Evolutionary conservation across 139 green algal genomes (phyloP).

Genomic region (Tetraselmis chui): DNA sequence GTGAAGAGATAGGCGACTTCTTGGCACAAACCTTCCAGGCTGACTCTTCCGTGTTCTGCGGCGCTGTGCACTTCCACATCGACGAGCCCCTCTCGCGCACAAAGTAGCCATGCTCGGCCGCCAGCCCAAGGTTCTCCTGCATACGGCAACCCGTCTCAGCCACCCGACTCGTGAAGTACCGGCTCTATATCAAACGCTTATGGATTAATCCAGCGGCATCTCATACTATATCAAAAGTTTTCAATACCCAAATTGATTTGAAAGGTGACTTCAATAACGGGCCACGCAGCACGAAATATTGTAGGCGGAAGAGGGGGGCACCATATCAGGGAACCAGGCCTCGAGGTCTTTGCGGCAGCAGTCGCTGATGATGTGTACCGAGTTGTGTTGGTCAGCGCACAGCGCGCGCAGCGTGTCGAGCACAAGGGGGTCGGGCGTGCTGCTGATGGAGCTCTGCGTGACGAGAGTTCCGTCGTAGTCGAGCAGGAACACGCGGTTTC

Average conservation of each 20-base stretch:
- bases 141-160: too few species aligned
- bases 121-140: slow-evolving; percentile 67
- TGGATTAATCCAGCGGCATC: too few species aligned
- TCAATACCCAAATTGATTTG: too few species aligned
- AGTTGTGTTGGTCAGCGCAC: slow-evolving; percentile 66
- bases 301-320: slow-evolving; percentile 15
- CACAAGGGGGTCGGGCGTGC: slow-evolving; percentile 24
- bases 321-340: slow-evolving; percentile 77
- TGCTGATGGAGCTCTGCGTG: slow-evolving; percentile 42
- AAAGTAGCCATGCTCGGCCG: slow-evolving; percentile 93
- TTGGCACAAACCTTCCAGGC: slow-evolving; percentile 76
- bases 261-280: too few species aligned
- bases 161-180: too few species aligned
- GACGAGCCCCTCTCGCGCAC: slow-evolving; percentile 20
- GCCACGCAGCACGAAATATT: too few species aligned
- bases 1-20: too few species aligned
- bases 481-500: slow-evolving; percentile 76
- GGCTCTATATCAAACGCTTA: too few species aligned
- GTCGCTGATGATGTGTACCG: slow-evolving; percentile 85
- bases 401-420: slow-evolving; percentile 59
- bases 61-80: slow-evolving; percentile 31
- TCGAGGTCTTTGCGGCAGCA: slow-evolving; percentile 60
- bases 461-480: slow-evolving; percentile 98
- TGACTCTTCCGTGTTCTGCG: slow-evolving; percentile 48
- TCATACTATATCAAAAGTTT: too few species aligned